A percentile compares a stretch with the other conserved stretches of the same genome.
Evolutionary conservation across 768 basidiomycete genomes (phyloP).

Genomic region (Psilocybe azurescens): DNA sequence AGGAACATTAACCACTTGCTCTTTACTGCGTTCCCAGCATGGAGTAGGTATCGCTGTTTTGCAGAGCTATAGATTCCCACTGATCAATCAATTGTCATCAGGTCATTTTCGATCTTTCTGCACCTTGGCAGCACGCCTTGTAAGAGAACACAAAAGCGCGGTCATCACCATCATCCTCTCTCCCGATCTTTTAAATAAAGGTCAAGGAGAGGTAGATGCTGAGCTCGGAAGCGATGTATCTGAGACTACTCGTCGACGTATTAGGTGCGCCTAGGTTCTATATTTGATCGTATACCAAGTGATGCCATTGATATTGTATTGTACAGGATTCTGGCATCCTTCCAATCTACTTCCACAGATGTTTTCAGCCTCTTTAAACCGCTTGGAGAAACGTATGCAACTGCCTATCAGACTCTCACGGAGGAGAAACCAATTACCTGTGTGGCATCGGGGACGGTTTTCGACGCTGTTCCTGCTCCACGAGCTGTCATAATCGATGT

Average conservation of each 20-base stretch:
- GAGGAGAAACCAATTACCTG: neutral
- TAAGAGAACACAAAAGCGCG: slow-evolving; percentile 1
- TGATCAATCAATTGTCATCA: neutral
- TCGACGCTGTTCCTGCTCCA: slow-evolving; percentile 7
- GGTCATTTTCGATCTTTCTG: slow-evolving; percentile 9
- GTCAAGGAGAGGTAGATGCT: neutral
- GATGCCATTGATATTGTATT: no score
- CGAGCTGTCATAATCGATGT: slow-evolving; percentile 5
- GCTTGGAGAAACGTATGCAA: neutral
- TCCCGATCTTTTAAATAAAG: neutral
- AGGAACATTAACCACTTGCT: neutral
- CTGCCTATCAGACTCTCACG: slow-evolving; percentile 1
- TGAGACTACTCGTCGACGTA: neutral
- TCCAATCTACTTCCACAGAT: neutral
- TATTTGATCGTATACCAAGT: no score
- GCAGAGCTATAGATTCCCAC: no score
- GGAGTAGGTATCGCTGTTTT: neutral
- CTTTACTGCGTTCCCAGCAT: neutral
- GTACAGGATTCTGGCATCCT: neutral
- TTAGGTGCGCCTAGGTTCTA: neutral
- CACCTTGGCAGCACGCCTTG: slow-evolving; percentile 9
- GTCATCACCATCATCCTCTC: neutral
- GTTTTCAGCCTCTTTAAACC: neutral
- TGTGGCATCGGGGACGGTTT: neutral
- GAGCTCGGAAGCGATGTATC: slow-evolving; percentile 1